These are phyloP conservation scores for Geotrichum macrosporum DNA, from an alignment of 1,139 yeast genomes.

Conservation along the genomic window DNA sequence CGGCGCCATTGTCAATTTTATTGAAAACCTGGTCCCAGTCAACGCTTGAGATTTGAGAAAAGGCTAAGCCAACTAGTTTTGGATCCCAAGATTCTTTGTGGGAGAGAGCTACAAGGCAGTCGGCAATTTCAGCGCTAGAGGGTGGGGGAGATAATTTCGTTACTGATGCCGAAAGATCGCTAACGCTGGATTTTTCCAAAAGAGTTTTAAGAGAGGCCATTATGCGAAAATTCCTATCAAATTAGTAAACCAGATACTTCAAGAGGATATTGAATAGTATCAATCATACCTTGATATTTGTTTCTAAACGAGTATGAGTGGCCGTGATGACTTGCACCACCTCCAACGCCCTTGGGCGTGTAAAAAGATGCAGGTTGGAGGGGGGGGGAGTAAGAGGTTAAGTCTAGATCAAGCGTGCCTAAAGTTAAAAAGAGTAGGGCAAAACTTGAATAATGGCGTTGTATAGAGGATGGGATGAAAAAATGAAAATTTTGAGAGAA, in stretches of 20 bases:
- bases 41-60: slow-evolving; percentile 6
- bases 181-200: slow-evolving; percentile 2
- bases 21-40: slow-evolving; percentile 19
- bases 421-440: slow-evolving; percentile 15
- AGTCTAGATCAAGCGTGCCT: slow-evolving; percentile 16
- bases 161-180: slow-evolving; percentile 10
- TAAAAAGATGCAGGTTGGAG: slow-evolving; percentile 7
- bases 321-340: slow-evolving; percentile 10
- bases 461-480: no score
- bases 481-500: no score
- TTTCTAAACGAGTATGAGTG: slow-evolving; percentile 6
- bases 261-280: slow-evolving; percentile 54
- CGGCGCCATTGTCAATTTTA: slow-evolving; percentile 7
- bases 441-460: slow-evolving; percentile 8
- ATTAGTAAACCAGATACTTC: slow-evolving; percentile 49
- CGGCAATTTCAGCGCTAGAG: slow-evolving; percentile 19
- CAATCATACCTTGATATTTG: slow-evolving; percentile 43
- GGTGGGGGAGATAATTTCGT: slow-evolving; percentile 11
- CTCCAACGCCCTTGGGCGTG: slow-evolving; percentile 20
- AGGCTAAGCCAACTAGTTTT: slow-evolving; percentile 16
- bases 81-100: slow-evolving; percentile 20
- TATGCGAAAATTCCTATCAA: slow-evolving; percentile 41
- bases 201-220: slow-evolving; percentile 7
- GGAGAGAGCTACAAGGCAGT: slow-evolving; percentile 17
- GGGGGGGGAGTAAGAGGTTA: no score